Evolutionary conservation across 345 rosid species (phyloP).

Genomic region (Dipteronia dyeriana): DNA sequence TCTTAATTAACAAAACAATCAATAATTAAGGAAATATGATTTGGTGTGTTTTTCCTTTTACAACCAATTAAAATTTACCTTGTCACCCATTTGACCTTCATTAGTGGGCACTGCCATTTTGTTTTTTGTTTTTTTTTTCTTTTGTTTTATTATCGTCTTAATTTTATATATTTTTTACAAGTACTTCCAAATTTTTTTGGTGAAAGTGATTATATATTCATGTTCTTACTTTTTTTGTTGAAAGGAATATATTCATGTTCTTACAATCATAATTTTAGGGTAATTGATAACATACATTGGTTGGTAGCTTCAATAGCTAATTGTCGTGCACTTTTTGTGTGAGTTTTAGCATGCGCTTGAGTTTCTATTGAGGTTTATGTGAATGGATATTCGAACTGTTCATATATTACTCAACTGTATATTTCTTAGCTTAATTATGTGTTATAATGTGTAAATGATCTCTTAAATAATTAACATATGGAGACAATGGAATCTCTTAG

Average conservation of each 20-base stretch:
- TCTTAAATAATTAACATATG: too few species aligned
- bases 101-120: background rate
- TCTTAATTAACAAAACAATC: constrained; percentile 13
- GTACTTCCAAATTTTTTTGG: constrained; percentile 6
- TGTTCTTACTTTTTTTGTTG: too few species aligned
- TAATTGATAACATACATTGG: background rate
- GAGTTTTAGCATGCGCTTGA: too few species aligned
- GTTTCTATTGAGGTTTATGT: too few species aligned
- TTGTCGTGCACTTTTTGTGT: background rate
- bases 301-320: background rate
- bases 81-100: background rate
- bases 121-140: background rate
- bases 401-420: too few species aligned
- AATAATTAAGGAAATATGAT: constrained; percentile 7
- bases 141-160: too few species aligned
- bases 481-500: too few species aligned
- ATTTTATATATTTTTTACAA: background rate
- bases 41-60: constrained; percentile 1
- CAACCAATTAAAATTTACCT: background rate
- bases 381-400: too few species aligned
- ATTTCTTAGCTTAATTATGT: too few species aligned
- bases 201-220: background rate
- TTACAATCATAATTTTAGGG: background rate
- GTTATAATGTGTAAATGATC: too few species aligned
- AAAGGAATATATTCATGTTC: background rate